These are phyloP conservation scores for Zygosaccharomyces rouxii DNA, from an alignment of 805 yeast species.

Conservation along the genomic window DNA sequence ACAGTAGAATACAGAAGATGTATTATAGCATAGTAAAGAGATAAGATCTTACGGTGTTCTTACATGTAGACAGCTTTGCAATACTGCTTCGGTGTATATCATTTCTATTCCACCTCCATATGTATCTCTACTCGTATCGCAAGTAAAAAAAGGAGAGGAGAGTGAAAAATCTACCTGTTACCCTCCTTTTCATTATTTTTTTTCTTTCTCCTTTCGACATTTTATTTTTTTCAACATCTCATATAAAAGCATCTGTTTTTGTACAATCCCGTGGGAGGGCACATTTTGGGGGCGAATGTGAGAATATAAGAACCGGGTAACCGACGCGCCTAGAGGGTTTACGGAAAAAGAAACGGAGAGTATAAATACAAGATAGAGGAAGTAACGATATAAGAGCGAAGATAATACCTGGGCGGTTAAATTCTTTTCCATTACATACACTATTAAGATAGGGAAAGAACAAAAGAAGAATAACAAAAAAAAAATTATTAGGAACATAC, in stretches of 20 bases:
- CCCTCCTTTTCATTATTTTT: conserved; percentile 1
- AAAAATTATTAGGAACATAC: too few relatives aligned
- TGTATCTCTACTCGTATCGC: neutral
- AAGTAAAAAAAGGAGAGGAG: neutral
- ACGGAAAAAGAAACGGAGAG: conserved; percentile 2
- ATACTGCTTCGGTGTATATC: too few relatives aligned
- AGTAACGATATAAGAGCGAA: neutral
- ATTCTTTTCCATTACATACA: neutral
- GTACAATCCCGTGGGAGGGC: conserved; percentile 11
- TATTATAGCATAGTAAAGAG: too few relatives aligned
- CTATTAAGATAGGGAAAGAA: neutral
- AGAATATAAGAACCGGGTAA: conserved; percentile 6
- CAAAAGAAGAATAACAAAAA: neutral
- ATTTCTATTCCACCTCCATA: neutral
- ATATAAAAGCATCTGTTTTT: conserved; percentile 18
- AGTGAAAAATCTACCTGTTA: neutral
- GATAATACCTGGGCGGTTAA: conserved; percentile 13
- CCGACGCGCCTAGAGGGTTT: neutral
- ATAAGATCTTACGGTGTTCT: too few relatives aligned
- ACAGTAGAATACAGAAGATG: neutral
- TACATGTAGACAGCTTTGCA: too few relatives aligned
- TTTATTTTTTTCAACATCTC: conserved; percentile 7
- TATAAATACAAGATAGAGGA: conserved; percentile 4
- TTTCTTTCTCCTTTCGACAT: conserved; percentile 3
- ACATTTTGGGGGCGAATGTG: conserved; percentile 1